Evolutionary conservation across 129 eudicot species (phyloP).

Genomic region (Logfia minima): DNA sequence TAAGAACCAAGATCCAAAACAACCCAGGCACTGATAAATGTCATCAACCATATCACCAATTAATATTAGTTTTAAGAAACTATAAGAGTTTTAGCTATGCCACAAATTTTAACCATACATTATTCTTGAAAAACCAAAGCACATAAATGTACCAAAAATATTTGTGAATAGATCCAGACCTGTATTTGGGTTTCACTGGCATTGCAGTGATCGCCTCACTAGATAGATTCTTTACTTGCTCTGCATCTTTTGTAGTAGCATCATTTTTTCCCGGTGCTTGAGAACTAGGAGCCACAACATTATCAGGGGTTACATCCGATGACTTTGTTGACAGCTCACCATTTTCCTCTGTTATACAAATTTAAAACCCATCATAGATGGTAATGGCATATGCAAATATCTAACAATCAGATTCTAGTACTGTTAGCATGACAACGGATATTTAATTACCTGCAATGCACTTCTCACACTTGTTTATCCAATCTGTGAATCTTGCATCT

Average conservation of each 20-base stretch:
- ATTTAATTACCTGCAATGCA: conserved; percentile 58
- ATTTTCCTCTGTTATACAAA: conserved; percentile 56
- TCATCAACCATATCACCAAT: background rate
- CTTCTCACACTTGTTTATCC: conserved; percentile 73
- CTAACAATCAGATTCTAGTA: no score
- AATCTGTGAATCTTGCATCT: conserved; percentile 62
- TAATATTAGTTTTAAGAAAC: no score
- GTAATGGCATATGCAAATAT: no score
- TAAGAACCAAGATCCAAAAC: no score
- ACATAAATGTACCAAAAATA: no score
- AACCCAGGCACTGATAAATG: no score
- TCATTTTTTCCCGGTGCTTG: conserved; percentile 6
- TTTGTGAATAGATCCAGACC: conserved; percentile 31
- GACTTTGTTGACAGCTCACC: conserved; percentile 41
- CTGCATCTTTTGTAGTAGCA: conserved; percentile 35
- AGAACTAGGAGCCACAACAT: conserved; percentile 16
- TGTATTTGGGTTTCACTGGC: conserved; percentile 63
- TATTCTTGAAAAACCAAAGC: no score
- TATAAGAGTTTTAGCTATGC: no score
- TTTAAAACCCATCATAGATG: background rate
- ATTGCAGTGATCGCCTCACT: conserved; percentile 11
- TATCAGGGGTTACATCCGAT: conserved; percentile 24
- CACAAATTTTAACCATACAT: no score
- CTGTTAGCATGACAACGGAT: background rate
- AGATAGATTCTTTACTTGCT: conserved; percentile 34